These are phyloP conservation scores for Moricandia moricandioides DNA, from an alignment of 345 rosid species.

Conservation along the genomic window DNA sequence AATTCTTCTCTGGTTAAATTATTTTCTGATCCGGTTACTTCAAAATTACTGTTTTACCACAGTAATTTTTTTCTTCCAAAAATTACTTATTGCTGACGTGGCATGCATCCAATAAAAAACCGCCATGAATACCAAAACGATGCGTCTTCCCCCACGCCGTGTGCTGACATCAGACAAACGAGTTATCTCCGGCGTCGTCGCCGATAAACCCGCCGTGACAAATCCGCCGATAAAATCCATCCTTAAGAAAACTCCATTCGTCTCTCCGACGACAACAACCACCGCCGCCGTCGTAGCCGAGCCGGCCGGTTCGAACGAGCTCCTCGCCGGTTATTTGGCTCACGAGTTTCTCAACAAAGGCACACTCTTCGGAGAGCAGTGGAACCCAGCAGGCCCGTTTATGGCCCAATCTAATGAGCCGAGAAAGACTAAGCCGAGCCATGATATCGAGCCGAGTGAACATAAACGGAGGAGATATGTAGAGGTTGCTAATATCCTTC, in stretches of 20 bases:
- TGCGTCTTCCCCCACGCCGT: constrained; percentile 89
- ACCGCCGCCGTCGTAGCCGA: constrained; percentile 24
- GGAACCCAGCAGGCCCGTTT: constrained; percentile 37
- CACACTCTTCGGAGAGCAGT: constrained; percentile 67
- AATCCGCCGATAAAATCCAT: constrained; percentile 34
- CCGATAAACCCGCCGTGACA: constrained; percentile 17
- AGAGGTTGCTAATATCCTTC: constrained; percentile 67
- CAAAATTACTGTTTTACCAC: constrained; percentile 24
- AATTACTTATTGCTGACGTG: constrained; percentile 50
- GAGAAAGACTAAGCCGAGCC: constrained; percentile 37
- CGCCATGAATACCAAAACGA: constrained; percentile 63
- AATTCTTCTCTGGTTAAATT: neutral
- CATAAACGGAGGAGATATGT: constrained; percentile 49
- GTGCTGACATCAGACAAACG: constrained; percentile 60
- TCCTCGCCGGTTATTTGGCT: constrained; percentile 79
- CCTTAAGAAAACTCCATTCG: constrained; percentile 34
- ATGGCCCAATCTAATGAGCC: constrained; percentile 1
- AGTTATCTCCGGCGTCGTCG: constrained; percentile 41
- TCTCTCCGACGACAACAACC: neutral
- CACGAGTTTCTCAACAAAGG: constrained; percentile 78
- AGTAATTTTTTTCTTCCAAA: constrained; percentile 6
- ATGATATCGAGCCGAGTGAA: constrained; percentile 37
- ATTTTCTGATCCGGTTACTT: neutral
- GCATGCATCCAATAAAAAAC: constrained; percentile 46
- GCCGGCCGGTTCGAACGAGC: constrained; percentile 44